A percentile compares a stretch with the other conserved stretches of the same genome.
Conservation (phyloP, 2,329 filamentous ascomycete genomes). For the Chaetomiaceae sp. region DNA sequence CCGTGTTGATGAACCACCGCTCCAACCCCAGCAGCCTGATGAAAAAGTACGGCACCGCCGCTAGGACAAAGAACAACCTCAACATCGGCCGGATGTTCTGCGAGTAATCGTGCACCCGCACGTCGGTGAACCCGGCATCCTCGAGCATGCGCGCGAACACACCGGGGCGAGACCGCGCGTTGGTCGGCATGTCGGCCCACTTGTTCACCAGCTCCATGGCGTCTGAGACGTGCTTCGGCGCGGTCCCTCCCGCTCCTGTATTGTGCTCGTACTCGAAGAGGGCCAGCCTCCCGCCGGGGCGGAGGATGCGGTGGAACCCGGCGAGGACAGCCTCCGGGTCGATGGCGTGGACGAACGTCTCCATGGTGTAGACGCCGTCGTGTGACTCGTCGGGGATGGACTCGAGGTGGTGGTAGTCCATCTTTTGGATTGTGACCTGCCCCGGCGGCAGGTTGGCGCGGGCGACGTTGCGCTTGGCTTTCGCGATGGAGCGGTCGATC, state of each 20-base stretch:
- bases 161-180: conserved; percentile 36
- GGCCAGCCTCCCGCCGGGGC: conserved; percentile 43
- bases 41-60: conserved; percentile 43
- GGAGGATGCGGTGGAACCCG: conserved; percentile 45
- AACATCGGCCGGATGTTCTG: conserved; percentile 46
- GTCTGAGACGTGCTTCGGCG: conserved; percentile 29
- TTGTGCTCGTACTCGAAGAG: conserved; percentile 47
- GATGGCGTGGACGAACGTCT: conserved; percentile 52
- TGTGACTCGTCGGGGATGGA: conserved; percentile 35
- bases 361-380: conserved; percentile 53
- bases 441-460: conserved; percentile 32
- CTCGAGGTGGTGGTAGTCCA: conserved; percentile 50
- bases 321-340: conserved; percentile 40
- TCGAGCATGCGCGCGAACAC: conserved; percentile 39
- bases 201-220: conserved; percentile 38
- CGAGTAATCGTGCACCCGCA: conserved; percentile 41
- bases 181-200: conserved; percentile 43
- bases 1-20: conserved; percentile 43
- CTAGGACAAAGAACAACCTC: conserved; percentile 44
- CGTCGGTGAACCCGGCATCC: conserved; percentile 42
- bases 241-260: conserved; percentile 24
- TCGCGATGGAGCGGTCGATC: conserved; percentile 42
- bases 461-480: conserved; percentile 40
- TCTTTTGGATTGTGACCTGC: conserved; percentile 36
- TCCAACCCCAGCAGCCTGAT: conserved; percentile 42